Evolutionary conservation across 345 rosid species (phyloP).

Genomic region (Rhizophora apiculata): DNA sequence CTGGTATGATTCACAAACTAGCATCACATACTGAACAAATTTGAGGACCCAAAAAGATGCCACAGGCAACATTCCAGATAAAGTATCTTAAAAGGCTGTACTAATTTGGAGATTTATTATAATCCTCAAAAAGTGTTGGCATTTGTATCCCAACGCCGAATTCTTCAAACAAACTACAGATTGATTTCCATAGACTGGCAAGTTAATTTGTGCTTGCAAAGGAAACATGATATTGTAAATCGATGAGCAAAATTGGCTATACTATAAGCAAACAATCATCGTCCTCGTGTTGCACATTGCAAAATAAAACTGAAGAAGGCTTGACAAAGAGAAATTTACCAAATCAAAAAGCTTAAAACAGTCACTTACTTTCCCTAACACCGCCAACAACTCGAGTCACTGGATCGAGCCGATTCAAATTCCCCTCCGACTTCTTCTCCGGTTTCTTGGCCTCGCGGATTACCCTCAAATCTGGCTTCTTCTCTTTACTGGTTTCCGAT

Average conservation of each 20-base stretch:
- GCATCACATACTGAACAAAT: conserved; percentile 4
- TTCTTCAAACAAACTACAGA: too few relatives aligned
- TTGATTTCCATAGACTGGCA: too few relatives aligned
- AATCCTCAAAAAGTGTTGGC: too few relatives aligned
- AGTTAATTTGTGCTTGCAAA: too few relatives aligned
- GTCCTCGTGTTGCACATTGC: too few relatives aligned
- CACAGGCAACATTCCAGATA: not conserved
- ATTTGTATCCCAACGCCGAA: too few relatives aligned
- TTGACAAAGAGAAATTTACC: not conserved
- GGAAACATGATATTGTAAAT: too few relatives aligned
- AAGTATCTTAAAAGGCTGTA: too few relatives aligned
- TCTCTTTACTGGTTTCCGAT: conserved; percentile 7
- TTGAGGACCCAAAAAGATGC: not conserved
- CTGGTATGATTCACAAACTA: conserved; percentile 38
- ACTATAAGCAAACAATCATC: too few relatives aligned
- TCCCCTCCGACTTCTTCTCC: conserved; percentile 28
- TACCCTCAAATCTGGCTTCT: not conserved
- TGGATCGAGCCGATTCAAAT: conserved; percentile 60
- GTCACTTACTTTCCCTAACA: conserved; percentile 46
- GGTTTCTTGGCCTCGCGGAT: not conserved
- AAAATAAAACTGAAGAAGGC: not conserved
- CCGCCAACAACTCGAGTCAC: conserved; percentile 42
- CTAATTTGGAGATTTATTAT: too few relatives aligned
- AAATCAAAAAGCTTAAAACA: not conserved
- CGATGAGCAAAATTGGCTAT: too few relatives aligned